Base-by-base conservation (phyloP, 805 yeast genomes). In the Kuraishia cidri region DNA sequence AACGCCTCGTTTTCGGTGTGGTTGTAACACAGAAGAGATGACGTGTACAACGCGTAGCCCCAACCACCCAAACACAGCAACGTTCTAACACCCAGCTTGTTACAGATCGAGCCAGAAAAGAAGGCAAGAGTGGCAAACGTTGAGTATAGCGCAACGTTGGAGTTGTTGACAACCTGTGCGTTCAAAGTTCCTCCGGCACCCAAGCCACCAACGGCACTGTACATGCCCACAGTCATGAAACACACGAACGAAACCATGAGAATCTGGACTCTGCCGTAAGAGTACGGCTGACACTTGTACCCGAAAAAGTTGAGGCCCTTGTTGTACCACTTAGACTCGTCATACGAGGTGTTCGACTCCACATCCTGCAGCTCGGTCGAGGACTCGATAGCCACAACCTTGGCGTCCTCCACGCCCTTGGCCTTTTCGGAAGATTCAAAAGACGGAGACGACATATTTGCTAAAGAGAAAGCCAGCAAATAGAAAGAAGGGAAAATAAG, bases 41-140 rank as follows among this genome's bases (percentile, higher is more conserved):
- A 71, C 20, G 69, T 59, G 45, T 72, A 72, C 37, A 72, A 45
- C 22, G 67, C 62, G 48, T 74, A 74, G 27, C 78, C 76, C 33
- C 64, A 45, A 25, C 77, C 77, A 29, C 81, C 79, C 38, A 70
- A 52, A 37, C 62, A 55, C 30, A 74, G 55, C 34, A 66, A 54
- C 17, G 52, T 50, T 39, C 62, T 54, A 13, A 62, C 56, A 36
- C 79, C 79, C 23, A 73, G 43, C 11, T 50, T 45, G 54, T 73
- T 73, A 49, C 69, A 60, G 31, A 72, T 59, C 21, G 75, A 61
- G 42, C 80, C 80, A 9, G 72, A 66, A 39, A 73, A 63, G 49
- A 73, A 70, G 9, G 79, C 79, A 37, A 72, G 42, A n/a, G 69
- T 57, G 17, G 78, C 76, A 44, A 74, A 74, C 1, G 74, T 66